Percentiles rank a stretch among this genome's conserved stretches.
Evolutionary conservation across 345 rosid species (phyloP).

Genomic region (Eucalyptus sp.): DNA sequence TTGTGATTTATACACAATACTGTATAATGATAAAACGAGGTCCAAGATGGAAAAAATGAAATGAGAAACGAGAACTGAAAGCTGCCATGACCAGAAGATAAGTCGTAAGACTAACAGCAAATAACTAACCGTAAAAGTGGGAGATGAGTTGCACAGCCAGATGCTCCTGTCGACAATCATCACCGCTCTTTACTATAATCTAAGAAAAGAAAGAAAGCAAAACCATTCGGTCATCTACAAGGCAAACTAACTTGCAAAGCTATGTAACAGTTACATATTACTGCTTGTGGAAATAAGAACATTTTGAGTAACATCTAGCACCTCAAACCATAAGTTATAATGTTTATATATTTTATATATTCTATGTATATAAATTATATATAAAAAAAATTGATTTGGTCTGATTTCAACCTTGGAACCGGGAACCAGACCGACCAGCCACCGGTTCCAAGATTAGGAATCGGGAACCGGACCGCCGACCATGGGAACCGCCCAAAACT

Average conservation of each 20-base stretch:
- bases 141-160: conserved; percentile 98
- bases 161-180: conserved; percentile 99
- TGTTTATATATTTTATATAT: no score
- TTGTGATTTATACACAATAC: not conserved
- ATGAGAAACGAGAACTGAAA: not conserved
- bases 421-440: no score
- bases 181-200: conserved; percentile 98
- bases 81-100: not conserved
- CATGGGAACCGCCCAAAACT: no score
- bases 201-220: conserved; percentile 8
- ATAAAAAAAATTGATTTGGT: no score
- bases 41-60: not conserved
- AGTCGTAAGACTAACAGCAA: not conserved
- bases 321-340: not conserved
- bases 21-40: not conserved
- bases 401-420: no score
- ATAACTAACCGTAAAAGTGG: conserved; percentile 84
- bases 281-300: not conserved
- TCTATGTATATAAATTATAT: no score
- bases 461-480: no score
- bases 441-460: no score
- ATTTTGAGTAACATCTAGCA: not conserved
- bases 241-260: not conserved
- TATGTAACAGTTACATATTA: not conserved
- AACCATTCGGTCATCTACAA: not conserved